These are phyloP conservation scores for Cystofilobasidium macerans DNA, from an alignment of 768 basidiomycete genomes.

Conservation along the genomic window DNA sequence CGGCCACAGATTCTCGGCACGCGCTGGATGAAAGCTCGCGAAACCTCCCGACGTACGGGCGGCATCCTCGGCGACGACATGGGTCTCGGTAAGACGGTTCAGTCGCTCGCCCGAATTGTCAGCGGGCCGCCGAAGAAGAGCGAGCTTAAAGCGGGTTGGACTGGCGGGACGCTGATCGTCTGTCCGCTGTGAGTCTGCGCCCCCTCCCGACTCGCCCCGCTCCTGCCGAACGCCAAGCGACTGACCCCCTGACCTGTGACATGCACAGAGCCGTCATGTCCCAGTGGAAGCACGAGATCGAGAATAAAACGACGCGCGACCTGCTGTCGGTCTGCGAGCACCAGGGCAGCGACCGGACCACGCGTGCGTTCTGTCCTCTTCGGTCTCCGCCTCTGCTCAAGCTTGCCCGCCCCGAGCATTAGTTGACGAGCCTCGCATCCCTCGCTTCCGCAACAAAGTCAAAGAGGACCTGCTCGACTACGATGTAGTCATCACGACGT, in stretches of 20 bases:
- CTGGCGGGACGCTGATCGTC: constrained; percentile 37
- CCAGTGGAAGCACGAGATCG: constrained; percentile 82
- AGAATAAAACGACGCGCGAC: constrained; percentile 51
- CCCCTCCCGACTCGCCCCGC: neutral
- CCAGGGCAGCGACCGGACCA: constrained; percentile 47
- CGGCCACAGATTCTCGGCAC: constrained; percentile 47
- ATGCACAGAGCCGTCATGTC: constrained; percentile 51
- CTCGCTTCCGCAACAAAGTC: constrained; percentile 26
- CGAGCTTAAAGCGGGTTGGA: constrained; percentile 60
- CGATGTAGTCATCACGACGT: constrained; percentile 60
- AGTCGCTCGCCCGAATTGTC: constrained; percentile 74
- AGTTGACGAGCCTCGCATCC: neutral
- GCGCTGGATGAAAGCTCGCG: constrained; percentile 76
- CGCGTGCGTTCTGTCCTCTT: neutral
- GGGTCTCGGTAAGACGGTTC: constrained; percentile 56
- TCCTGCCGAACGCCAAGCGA: too few relatives aligned
- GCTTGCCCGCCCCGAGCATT: neutral
- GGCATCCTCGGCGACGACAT: constrained; percentile 74
- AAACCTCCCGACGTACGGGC: constrained; percentile 63
- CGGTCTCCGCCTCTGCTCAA: neutral
- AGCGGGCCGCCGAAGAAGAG: constrained; percentile 62
- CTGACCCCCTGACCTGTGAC: too few relatives aligned
- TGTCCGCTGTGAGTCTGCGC: constrained; percentile 31
- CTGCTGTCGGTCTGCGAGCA: constrained; percentile 64
- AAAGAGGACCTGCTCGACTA: constrained; percentile 35